Conservation (phyloP, 2,329 filamentous ascomycete species). For the Blastomyces silverae region DNA sequence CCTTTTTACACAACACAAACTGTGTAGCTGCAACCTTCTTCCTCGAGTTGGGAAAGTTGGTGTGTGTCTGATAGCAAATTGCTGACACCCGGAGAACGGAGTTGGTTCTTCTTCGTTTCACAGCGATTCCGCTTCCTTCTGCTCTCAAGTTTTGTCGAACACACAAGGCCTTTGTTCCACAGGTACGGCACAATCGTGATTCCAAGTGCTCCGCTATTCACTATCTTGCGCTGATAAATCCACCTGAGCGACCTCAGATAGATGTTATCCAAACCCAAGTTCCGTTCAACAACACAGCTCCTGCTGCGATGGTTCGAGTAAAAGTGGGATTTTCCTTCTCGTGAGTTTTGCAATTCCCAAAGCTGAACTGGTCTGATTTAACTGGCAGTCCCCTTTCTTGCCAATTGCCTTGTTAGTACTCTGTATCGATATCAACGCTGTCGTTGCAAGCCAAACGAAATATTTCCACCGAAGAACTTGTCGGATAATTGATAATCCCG, state of each 20-base stretch:
- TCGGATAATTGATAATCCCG: slow-evolving; percentile 11
- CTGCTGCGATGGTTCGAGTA: not conserved
- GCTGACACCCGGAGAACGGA: not conserved
- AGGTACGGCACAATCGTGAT: not conserved
- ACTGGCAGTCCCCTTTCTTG: not conserved
- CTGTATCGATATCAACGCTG: not conserved
- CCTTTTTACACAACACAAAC: not conserved
- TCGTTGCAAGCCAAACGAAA: not conserved
- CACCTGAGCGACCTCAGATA: not conserved
- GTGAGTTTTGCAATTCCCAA: not conserved
- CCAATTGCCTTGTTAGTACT: not conserved
- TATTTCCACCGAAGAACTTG: not conserved
- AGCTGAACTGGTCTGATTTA: not conserved
- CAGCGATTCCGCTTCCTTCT: not conserved
- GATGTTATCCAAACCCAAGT: not conserved
- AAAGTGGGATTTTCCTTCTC: not conserved
- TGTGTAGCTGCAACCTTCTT: not conserved
- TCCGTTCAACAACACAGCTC: not conserved
- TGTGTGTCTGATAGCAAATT: not conserved
- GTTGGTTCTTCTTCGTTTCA: not conserved
- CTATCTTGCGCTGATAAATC: slow-evolving; percentile 1
- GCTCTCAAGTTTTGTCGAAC: not conserved
- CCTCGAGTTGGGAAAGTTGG: not conserved
- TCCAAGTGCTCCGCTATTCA: slow-evolving; percentile 2
- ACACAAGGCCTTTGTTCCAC: slow-evolving; percentile 2